Evolutionary conservation across 2,329 filamentous ascomycete species (phyloP).

Genomic region (Nothophaeocryptopus gaeumannii): DNA sequence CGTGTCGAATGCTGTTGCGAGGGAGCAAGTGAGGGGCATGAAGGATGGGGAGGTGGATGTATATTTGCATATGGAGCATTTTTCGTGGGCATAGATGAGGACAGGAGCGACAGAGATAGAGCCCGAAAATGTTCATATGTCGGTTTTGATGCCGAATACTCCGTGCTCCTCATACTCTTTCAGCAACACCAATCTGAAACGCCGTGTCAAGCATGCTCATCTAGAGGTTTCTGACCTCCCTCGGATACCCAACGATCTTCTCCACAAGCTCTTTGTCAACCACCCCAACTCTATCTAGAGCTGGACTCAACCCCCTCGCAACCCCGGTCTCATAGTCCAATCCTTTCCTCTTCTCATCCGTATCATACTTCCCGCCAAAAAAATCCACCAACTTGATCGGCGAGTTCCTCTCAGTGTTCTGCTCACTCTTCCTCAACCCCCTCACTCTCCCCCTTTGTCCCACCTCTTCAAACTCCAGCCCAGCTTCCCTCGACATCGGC

Average conservation of each 20-base stretch:
- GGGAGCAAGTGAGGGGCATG: conserved; percentile 40
- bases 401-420: conserved; percentile 33
- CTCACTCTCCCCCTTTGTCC: conserved; percentile 47
- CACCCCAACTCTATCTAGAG: neutral
- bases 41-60: conserved; percentile 34
- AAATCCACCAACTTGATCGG: conserved; percentile 35
- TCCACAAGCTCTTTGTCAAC: conserved; percentile 5
- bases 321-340: conserved; percentile 5
- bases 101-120: too few relatives aligned
- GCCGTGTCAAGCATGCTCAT: too few relatives aligned
- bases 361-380: conserved; percentile 31
- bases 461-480: conserved; percentile 47
- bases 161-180: too few relatives aligned
- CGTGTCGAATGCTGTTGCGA: conserved; percentile 47
- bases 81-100: conserved; percentile 39
- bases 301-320: conserved; percentile 1
- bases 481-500: conserved; percentile 47
- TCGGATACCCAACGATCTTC: conserved; percentile 14
- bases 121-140: too few relatives aligned
- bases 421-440: conserved; percentile 45
- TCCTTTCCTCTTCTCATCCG: neutral
- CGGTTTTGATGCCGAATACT: too few relatives aligned
- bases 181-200: too few relatives aligned
- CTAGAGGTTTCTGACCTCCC: conserved; percentile 5
- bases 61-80: conserved; percentile 50